These are phyloP conservation scores for Salvia rosmarinus DNA, from an alignment of 257 asterid species.

Conservation along the genomic window DNA sequence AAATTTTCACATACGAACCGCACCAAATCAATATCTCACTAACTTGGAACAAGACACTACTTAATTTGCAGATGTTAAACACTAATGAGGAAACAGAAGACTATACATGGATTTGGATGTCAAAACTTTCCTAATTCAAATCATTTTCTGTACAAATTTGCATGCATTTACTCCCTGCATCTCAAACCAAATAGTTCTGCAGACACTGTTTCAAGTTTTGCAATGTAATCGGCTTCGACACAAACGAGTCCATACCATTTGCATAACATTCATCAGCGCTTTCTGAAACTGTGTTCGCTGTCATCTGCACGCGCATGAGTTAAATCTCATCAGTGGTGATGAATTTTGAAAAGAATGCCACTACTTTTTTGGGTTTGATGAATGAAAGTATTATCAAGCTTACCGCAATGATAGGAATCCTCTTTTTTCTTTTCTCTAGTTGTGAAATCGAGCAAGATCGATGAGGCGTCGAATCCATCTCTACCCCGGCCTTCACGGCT, in stretches of 20 bases:
- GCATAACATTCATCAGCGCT: slow-evolving; percentile 90
- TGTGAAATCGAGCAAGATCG: slow-evolving; percentile 36
- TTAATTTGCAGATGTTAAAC: slow-evolving; percentile 15
- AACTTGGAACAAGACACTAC: slow-evolving; percentile 1
- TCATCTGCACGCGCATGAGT: slow-evolving; percentile 62
- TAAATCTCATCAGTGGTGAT: too few species aligned
- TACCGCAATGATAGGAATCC: slow-evolving; percentile 81
- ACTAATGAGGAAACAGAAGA: slow-evolving; percentile 15
- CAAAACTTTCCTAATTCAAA: slow-evolving; percentile 76
- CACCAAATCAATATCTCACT: not conserved
- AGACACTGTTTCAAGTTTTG: slow-evolving; percentile 77
- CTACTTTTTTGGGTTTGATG: too few species aligned
- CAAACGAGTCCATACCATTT: slow-evolving; percentile 93
- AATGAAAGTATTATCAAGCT: slow-evolving; percentile 20
- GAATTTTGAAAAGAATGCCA: too few species aligned
- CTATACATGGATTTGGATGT: slow-evolving; percentile 40
- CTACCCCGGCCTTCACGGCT: slow-evolving; percentile 70
- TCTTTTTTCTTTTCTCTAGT: slow-evolving; percentile 39
- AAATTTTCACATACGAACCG: slow-evolving; percentile 16
- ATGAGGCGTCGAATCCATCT: slow-evolving; percentile 42
- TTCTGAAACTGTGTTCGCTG: slow-evolving; percentile 83
- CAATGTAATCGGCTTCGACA: slow-evolving; percentile 78
- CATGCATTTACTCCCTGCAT: not conserved
- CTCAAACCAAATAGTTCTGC: slow-evolving; percentile 52
- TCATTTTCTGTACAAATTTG: slow-evolving; percentile 52